Percentiles rank a stretch among this genome's conserved stretches.
Conservation (phyloP, 495 filamentous ascomycete genomes). For the Xylaria telfairii region DNA sequence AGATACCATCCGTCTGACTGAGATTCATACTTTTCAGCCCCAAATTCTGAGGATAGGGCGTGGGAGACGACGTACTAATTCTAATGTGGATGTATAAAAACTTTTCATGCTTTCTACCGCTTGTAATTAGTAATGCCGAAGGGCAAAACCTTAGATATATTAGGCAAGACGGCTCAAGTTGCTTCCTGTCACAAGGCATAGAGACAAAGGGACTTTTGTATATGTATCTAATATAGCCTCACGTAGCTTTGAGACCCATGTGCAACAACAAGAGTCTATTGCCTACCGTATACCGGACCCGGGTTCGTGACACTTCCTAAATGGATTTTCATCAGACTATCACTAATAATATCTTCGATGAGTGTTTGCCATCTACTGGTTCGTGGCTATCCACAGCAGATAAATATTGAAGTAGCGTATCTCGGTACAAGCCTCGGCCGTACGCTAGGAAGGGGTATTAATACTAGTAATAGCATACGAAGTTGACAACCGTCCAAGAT, state of each 20-base stretch:
- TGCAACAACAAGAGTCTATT: too few species aligned
- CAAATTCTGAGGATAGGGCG: not conserved
- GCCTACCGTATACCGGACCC: too few species aligned
- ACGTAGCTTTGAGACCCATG: too few species aligned
- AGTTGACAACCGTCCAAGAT: not conserved
- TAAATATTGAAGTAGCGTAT: not conserved
- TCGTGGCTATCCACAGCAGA: too few species aligned
- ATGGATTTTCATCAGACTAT: not conserved
- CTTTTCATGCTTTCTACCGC: not conserved
- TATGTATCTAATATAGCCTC: too few species aligned
- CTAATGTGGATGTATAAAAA: not conserved
- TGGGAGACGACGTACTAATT: not conserved
- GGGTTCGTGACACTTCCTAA: too few species aligned
- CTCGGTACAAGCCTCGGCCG: not conserved
- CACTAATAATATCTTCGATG: not conserved
- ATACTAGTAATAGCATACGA: not conserved
- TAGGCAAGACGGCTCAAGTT: not conserved
- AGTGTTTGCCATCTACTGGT: not conserved
- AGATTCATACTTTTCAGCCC: not conserved
- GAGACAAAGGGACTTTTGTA: too few species aligned
- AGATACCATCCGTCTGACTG: not conserved
- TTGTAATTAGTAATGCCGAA: not conserved
- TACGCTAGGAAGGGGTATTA: not conserved
- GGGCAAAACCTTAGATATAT: not conserved
- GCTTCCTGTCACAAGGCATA: too few species aligned